A percentile compares a stretch with the other conserved stretches of the same genome.
Conservation (phyloP, 768 basidiomycete species). For the Mycena crocata region DNA sequence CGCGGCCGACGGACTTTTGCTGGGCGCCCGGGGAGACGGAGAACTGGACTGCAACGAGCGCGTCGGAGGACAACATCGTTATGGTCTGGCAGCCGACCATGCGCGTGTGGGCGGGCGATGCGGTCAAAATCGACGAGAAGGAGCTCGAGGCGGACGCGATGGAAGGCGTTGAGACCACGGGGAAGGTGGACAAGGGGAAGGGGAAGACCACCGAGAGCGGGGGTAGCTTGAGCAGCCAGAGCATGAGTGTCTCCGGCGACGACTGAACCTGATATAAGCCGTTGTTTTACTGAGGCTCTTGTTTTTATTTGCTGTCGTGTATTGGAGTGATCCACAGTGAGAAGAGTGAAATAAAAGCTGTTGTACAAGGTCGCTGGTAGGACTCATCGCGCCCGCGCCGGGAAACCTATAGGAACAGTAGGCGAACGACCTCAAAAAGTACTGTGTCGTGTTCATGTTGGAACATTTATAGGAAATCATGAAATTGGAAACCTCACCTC, state of each 20-base stretch:
- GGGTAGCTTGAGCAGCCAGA: constrained; percentile 59
- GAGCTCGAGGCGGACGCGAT: constrained; percentile 86
- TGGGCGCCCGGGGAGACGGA: constrained; percentile 91
- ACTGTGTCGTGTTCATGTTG: constrained; percentile 54
- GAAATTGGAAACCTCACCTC: constrained; percentile 65
- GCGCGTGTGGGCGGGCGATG: constrained; percentile 93
- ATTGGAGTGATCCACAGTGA: constrained; percentile 11
- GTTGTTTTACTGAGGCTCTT: constrained; percentile 1
- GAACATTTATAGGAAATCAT: not conserved
- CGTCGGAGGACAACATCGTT: constrained; percentile 96
- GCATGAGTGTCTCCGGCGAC: constrained; percentile 70
- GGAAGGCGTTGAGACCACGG: constrained; percentile 74
- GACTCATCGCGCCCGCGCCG: constrained; percentile 12
- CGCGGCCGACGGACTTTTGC: constrained; percentile 92
- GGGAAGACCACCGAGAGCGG: constrained; percentile 49
- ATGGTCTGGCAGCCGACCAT: constrained; percentile 99
- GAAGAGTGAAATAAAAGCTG: constrained; percentile 21
- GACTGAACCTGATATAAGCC: constrained; percentile 54
- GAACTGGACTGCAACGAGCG: constrained; percentile 86
- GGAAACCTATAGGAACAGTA: constrained; percentile 69
- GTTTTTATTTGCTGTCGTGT: constrained; percentile 7
- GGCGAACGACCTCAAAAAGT: constrained; percentile 75
- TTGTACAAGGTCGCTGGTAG: constrained; percentile 29
- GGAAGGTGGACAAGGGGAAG: constrained; percentile 45
- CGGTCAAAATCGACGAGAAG: constrained; percentile 84